A percentile compares a stretch with the other conserved stretches of the same genome.
phyloP scores from a whole-genome alignment of 2,329 filamentous ascomycete genomes.

The Didymella exigua region DNA sequence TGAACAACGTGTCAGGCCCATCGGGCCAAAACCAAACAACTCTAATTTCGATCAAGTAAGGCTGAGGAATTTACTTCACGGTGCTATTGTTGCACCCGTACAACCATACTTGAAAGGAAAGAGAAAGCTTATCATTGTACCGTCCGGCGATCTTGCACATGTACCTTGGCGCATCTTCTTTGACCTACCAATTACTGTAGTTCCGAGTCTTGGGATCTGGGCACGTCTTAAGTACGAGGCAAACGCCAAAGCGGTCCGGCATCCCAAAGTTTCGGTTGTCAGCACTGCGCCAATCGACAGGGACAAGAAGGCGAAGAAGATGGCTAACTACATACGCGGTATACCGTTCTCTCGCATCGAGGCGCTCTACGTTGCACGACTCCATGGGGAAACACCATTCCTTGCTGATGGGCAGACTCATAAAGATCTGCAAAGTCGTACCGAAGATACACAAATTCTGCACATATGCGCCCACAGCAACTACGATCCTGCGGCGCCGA shows the following conservation, averaged over 20 bases:
- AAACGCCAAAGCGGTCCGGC: background rate
- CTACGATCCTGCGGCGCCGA: background rate
- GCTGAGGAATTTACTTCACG: background rate
- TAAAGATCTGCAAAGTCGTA: background rate
- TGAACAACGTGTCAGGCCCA: too few relatives aligned
- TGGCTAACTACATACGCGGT: background rate
- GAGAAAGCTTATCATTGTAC: background rate
- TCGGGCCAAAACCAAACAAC: background rate
- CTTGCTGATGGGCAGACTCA: background rate
- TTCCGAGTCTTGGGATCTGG: background rate
- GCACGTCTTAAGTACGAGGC: background rate
- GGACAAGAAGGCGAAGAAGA: background rate
- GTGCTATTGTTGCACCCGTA: background rate
- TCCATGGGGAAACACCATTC: background rate
- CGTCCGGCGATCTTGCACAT: slow-evolving; percentile 1
- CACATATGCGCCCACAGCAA: background rate
- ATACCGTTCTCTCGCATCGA: slow-evolving; percentile 4
- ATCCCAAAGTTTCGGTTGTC: too few relatives aligned
- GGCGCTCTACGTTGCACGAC: background rate
- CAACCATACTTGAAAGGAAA: background rate
- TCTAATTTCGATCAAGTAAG: background rate
- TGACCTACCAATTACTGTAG: background rate
- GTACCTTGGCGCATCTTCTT: slow-evolving; percentile 2
- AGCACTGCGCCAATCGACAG: background rate
- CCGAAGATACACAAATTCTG: background rate